Base-by-base conservation (phyloP, 805 yeast species). In the Candida sonorensis region DNA sequence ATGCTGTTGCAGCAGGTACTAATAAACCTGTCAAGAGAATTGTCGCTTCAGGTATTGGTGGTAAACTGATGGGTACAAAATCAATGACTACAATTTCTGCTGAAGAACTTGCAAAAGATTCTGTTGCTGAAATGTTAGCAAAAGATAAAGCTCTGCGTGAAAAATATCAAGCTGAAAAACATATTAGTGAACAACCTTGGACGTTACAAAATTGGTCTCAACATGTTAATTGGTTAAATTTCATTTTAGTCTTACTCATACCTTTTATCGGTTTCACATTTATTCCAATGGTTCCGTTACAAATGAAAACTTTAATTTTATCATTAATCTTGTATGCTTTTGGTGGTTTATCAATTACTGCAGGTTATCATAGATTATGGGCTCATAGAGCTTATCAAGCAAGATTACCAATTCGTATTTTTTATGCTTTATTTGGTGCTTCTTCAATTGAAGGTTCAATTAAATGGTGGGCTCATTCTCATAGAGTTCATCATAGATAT, bases 391-490 rank as follows among this genome's bases (percentile, higher is more conserved):
- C 90, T 13, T 82, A 76, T 49, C 68, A 69, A 34, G 87, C 81
- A 11, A 67, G 64, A 38, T 55, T 67, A 51, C 78, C 84, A 11
- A 64, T 79, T 26, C 70, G 76, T 44, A 50, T 80, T 26, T 73
- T 79, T 45, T 81, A 61, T 51, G 94, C 90, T 5, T 57, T 80
- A 17, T 82, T 82, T 48, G 94, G 94, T 42, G 85, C 90, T 21
- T 82, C 87, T 26, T 75, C 87, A 34, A 77, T 82, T 30, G 87
- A 82, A 57, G 94, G 94, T 44, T 81, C 90, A 26, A 77, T 82
- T 57, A 82, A 82, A 59, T 82, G 92, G 92, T 83, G 94, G 94
- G 75, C 81, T 29, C 92, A 82, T 55, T 71, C 81, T 32, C 94
- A 83, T 61, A 73, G 94, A 71, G 69, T 82, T 35, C 94, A 83